Percentiles rank a stretch among this genome's conserved stretches.
These are phyloP conservation scores for Ceratorhiza oryzae-sativae DNA, from an alignment of 1,284 basidiomycete genomes.

Conservation along the genomic window DNA sequence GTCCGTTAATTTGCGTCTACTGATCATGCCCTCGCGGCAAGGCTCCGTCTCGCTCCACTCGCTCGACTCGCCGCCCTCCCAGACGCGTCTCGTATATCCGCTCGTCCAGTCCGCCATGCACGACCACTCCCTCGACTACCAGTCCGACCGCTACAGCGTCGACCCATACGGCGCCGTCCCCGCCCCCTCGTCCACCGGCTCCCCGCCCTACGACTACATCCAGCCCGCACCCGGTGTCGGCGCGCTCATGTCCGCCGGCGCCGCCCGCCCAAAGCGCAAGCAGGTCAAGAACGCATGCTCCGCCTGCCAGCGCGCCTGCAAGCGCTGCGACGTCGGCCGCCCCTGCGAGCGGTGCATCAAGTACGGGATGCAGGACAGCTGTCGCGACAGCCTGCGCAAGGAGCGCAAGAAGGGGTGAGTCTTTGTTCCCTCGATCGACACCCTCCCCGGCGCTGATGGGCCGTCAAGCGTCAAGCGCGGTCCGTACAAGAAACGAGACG, in stretches of 20 bases:
- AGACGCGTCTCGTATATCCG: slow-evolving; percentile 13
- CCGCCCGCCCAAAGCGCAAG: slow-evolving; percentile 64
- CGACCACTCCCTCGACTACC: neutral
- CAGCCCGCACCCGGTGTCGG: neutral
- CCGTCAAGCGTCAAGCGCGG: slow-evolving; percentile 75
- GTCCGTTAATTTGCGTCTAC: slow-evolving; percentile 1
- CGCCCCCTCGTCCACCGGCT: neutral
- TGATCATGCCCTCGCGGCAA: slow-evolving; percentile 6
- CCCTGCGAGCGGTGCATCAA: slow-evolving; percentile 87
- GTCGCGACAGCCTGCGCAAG: slow-evolving; percentile 81
- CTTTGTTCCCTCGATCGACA: neutral
- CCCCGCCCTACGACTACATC: slow-evolving; percentile 18
- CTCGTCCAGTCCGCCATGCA: slow-evolving; percentile 16
- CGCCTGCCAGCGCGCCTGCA: slow-evolving; percentile 88
- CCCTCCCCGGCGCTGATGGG: neutral
- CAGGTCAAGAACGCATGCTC: slow-evolving; percentile 92
- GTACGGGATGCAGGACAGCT: slow-evolving; percentile 81
- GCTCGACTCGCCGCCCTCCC: slow-evolving; percentile 35
- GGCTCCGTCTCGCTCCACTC: slow-evolving; percentile 24
- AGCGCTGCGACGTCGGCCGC: slow-evolving; percentile 87
- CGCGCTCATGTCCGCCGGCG: neutral
- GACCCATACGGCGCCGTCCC: slow-evolving; percentile 1
- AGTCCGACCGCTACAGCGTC: slow-evolving; percentile 13
- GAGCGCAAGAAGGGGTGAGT: slow-evolving; percentile 75
- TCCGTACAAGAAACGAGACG: slow-evolving; percentile 89